A percentile compares a stretch with the other conserved stretches of the same genome.
Evolutionary conservation across 1,284 basidiomycete genomes (phyloP).

Genomic region (Flammula alnicola): DNA sequence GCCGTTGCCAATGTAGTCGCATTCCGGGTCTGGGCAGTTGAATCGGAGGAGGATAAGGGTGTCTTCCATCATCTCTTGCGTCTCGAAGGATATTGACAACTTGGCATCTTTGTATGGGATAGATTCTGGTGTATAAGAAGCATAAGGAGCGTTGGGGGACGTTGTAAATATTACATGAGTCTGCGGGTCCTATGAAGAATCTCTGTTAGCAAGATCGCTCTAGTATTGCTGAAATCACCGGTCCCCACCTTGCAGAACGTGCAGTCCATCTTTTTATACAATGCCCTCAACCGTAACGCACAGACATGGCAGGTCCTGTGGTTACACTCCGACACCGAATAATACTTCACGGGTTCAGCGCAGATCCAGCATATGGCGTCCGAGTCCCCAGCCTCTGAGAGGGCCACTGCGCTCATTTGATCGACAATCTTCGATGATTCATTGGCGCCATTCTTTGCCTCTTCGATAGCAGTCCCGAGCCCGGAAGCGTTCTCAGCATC

Average conservation of each 20-base stretch:
- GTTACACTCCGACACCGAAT: conserved; percentile 88
- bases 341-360: conserved; percentile 92
- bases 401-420: conserved; percentile 14
- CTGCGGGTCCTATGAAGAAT: conserved; percentile 78
- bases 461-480: background rate
- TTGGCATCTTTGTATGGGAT: conserved; percentile 77
- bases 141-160: conserved; percentile 67
- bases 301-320: conserved; percentile 95
- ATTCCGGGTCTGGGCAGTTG: conserved; percentile 84
- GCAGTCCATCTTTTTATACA: conserved; percentile 94
- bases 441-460: background rate
- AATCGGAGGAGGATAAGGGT: conserved; percentile 89
- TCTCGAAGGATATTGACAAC: conserved; percentile 87
- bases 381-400: conserved; percentile 34
- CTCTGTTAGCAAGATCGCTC: too few relatives aligned
- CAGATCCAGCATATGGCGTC: conserved; percentile 93
- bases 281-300: conserved; percentile 85
- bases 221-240: too few relatives aligned
- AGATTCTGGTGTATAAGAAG: conserved; percentile 60
- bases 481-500: background rate
- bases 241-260: conserved; percentile 99
- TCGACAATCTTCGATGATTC: background rate
- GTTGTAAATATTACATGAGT: conserved; percentile 82
- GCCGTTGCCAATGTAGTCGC: conserved; percentile 83
- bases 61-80: conserved; percentile 93